Evolutionary conservation across 345 rosid species (phyloP).

Genomic region (Moricandia moricandioides): DNA sequence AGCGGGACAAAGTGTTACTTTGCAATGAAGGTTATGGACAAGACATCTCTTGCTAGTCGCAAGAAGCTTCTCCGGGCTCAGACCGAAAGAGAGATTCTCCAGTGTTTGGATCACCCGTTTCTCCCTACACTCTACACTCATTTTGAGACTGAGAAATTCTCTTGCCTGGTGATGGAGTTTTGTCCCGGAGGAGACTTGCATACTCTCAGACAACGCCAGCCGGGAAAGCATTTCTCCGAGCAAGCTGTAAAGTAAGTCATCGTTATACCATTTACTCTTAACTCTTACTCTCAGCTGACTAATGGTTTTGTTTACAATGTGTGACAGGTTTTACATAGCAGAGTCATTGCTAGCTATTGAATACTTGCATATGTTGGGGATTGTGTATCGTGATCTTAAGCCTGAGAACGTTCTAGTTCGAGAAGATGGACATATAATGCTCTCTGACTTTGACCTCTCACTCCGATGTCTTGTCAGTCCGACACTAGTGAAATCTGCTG

Average conservation of each 20-base stretch:
- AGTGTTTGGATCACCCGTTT: slow-evolving; percentile 85
- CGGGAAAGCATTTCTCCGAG: slow-evolving; percentile 81
- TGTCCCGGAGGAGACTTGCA: slow-evolving; percentile 95
- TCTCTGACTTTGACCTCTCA: slow-evolving; percentile 78
- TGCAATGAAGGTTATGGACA: slow-evolving; percentile 96
- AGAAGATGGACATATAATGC: slow-evolving; percentile 81
- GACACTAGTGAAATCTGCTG: slow-evolving; percentile 62
- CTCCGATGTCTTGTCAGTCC: slow-evolving; percentile 84
- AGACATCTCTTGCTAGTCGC: slow-evolving; percentile 79
- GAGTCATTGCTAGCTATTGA: slow-evolving; percentile 69
- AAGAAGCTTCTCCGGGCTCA: slow-evolving; percentile 92
- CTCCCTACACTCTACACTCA: slow-evolving; percentile 84
- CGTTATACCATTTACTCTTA: background rate
- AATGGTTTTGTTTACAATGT: slow-evolving; percentile 3
- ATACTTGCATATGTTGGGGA: slow-evolving; percentile 75
- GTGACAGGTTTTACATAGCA: slow-evolving; percentile 68
- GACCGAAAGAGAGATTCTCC: slow-evolving; percentile 87
- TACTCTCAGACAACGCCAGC: slow-evolving; percentile 88
- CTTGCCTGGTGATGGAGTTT: slow-evolving; percentile 89
- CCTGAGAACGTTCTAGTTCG: slow-evolving; percentile 77
- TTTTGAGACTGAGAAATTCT: slow-evolving; percentile 88
- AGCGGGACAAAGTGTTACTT: slow-evolving; percentile 82
- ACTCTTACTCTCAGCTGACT: background rate
- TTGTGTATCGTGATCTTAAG: slow-evolving; percentile 75
- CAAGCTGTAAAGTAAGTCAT: slow-evolving; percentile 79